A percentile compares a stretch with the other conserved stretches of the same genome.
Conservation (phyloP, 1,284 basidiomycete genomes). For the Ustilago loliicola region DNA sequence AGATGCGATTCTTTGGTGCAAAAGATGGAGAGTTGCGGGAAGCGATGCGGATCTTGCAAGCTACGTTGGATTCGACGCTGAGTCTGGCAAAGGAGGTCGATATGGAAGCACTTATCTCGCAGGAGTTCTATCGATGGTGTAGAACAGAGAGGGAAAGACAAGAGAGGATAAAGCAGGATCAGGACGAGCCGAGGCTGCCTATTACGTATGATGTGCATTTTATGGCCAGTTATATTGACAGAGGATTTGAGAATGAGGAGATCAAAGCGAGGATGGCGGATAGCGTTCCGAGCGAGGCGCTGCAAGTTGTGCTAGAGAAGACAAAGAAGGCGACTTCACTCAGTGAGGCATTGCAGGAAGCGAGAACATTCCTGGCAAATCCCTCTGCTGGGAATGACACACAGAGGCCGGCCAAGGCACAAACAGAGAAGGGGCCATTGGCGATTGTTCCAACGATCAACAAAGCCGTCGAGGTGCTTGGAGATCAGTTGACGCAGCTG, state of each 20-base stretch:
- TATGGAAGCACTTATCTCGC: slow-evolving; percentile 35
- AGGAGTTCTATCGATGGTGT: slow-evolving; percentile 51
- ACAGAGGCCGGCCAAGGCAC: neutral
- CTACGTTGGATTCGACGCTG: slow-evolving; percentile 22
- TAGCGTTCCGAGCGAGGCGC: slow-evolving; percentile 6
- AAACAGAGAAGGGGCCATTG: slow-evolving; percentile 4
- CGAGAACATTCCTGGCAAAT: slow-evolving; percentile 17
- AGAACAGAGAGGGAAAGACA: slow-evolving; percentile 52
- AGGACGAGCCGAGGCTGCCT: slow-evolving; percentile 50
- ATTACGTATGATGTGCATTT: slow-evolving; percentile 45
- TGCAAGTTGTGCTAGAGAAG: neutral
- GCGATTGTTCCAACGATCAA: slow-evolving; percentile 25
- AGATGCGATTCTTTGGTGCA: slow-evolving; percentile 22
- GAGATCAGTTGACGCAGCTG: slow-evolving; percentile 10
- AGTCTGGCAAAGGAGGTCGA: slow-evolving; percentile 38
- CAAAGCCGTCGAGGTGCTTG: slow-evolving; percentile 24
- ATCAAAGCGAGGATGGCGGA: slow-evolving; percentile 11
- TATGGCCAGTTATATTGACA: slow-evolving; percentile 41
- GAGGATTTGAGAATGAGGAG: slow-evolving; percentile 43
- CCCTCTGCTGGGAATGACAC: neutral
- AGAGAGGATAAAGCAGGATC: slow-evolving; percentile 53
- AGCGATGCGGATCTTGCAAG: slow-evolving; percentile 16
- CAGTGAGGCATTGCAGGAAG: slow-evolving; percentile 15
- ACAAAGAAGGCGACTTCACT: neutral
- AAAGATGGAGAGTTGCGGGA: slow-evolving; percentile 4